Conservation (phyloP, 768 basidiomycete genomes). For the Leccinum fibrillosum region DNA sequence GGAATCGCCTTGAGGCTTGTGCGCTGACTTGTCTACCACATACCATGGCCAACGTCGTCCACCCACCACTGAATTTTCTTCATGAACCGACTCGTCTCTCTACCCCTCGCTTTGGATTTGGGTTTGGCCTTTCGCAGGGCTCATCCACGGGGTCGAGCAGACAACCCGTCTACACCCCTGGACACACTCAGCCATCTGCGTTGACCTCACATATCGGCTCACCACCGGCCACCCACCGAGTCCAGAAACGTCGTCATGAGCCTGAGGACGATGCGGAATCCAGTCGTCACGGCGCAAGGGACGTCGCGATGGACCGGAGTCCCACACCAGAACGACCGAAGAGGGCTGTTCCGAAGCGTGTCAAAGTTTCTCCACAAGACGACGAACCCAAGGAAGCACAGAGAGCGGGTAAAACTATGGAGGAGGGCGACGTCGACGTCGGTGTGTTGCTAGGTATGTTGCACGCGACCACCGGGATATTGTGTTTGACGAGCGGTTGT, state of each 20-base stretch:
- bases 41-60: conserved; percentile 71
- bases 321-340: conserved; percentile 80
- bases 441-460: conserved; percentile 71
- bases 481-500: conserved; percentile 13
- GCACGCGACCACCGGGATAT: background rate
- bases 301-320: conserved; percentile 81
- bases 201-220: conserved; percentile 50
- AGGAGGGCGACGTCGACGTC: conserved; percentile 57
- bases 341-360: conserved; percentile 66
- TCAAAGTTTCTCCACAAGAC: conserved; percentile 28
- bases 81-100: conserved; percentile 57
- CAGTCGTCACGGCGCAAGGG: conserved; percentile 36
- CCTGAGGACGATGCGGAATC: conserved; percentile 61
- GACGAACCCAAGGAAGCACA: conserved; percentile 40
- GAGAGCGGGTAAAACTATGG: conserved; percentile 48
- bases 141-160: conserved; percentile 45
- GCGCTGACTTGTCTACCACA: conserved; percentile 15
- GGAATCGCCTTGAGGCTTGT: conserved; percentile 9
- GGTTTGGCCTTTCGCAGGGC: conserved; percentile 56
- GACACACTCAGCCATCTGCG: conserved; percentile 40
- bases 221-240: conserved; percentile 37
- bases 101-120: conserved; percentile 67
- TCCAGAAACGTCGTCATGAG: conserved; percentile 65
- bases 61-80: conserved; percentile 63
- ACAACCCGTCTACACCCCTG: conserved; percentile 42